These are phyloP conservation scores for Acacia melanoxylon DNA, from an alignment of 306 rosid genomes.

Conservation along the genomic window DNA sequence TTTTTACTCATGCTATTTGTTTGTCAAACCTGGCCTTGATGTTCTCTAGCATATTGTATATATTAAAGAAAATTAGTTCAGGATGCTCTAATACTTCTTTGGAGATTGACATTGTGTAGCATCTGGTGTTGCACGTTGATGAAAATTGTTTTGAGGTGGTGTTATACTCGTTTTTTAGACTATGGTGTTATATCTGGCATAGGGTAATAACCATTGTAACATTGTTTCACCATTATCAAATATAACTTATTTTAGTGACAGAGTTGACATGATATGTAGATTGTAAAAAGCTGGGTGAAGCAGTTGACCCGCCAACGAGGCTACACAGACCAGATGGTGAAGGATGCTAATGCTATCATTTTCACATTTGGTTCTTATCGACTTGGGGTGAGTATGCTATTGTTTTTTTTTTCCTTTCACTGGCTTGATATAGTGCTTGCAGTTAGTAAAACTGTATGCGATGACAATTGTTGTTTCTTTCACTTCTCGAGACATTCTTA, in stretches of 20 bases:
- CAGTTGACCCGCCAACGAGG: conserved; percentile 81
- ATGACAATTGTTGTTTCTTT: conserved; percentile 2
- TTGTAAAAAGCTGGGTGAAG: conserved; percentile 93
- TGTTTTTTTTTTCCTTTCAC: neutral
- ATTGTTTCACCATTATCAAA: conserved; percentile 2
- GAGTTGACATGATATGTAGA: conserved; percentile 48
- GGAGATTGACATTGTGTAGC: neutral
- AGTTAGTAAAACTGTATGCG: neutral
- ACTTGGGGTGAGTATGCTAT: conserved; percentile 69
- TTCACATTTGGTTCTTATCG: conserved; percentile 90
- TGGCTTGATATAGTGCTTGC: conserved; percentile 11
- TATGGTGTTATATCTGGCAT: neutral
- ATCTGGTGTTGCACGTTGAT: neutral
- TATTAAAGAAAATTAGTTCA: conserved; percentile 13
- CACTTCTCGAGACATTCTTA: neutral
- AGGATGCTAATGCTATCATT: conserved; percentile 90
- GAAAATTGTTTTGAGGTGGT: conserved; percentile 13
- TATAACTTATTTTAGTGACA: conserved; percentile 26
- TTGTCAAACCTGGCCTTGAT: neutral
- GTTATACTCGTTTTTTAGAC: conserved; percentile 2
- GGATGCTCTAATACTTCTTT: neutral
- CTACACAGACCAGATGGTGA: conserved; percentile 95
- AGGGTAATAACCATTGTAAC: conserved; percentile 13
- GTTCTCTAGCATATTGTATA: neutral
- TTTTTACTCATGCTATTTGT: neutral